phyloP scores from a whole-genome alignment of 2,329 filamentous ascomycete species.

The Chaetoscypha palmicola region DNA sequence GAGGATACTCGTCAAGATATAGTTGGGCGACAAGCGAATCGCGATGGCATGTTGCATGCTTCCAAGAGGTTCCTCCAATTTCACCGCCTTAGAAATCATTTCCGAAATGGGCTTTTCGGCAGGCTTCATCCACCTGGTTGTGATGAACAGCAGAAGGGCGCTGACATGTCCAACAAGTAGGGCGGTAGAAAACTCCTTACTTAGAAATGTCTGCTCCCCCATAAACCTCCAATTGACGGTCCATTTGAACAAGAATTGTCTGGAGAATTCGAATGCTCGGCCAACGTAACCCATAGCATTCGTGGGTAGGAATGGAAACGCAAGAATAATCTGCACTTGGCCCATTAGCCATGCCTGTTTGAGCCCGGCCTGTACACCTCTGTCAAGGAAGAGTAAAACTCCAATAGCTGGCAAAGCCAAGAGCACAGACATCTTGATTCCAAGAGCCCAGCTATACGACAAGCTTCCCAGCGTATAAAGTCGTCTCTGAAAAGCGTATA shows the following conservation, averaged over 20 bases:
- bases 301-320: constrained; percentile 59
- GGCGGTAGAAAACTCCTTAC: constrained; percentile 50
- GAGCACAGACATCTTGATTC: constrained; percentile 92
- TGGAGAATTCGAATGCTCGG: constrained; percentile 82
- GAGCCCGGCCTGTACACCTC: constrained; percentile 59
- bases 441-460: constrained; percentile 70
- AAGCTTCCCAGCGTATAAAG: constrained; percentile 67
- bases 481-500: constrained; percentile 68
- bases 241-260: constrained; percentile 94
- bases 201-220: constrained; percentile 74
- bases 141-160: constrained; percentile 49
- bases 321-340: constrained; percentile 66
- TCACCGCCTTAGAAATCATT: constrained; percentile 33
- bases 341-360: constrained; percentile 64
- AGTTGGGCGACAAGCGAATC: constrained; percentile 48
- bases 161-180: constrained; percentile 50
- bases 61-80: constrained; percentile 30
- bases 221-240: constrained; percentile 98
- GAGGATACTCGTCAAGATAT: constrained; percentile 55
- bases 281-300: constrained; percentile 67
- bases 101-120: constrained; percentile 42
- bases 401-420: constrained; percentile 76
- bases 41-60: constrained; percentile 41
- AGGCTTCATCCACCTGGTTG: constrained; percentile 54
- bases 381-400: constrained; percentile 65